Evolutionary conservation across 345 rosid genomes (phyloP).

Genomic region (Eucalyptus fibrosa): DNA sequence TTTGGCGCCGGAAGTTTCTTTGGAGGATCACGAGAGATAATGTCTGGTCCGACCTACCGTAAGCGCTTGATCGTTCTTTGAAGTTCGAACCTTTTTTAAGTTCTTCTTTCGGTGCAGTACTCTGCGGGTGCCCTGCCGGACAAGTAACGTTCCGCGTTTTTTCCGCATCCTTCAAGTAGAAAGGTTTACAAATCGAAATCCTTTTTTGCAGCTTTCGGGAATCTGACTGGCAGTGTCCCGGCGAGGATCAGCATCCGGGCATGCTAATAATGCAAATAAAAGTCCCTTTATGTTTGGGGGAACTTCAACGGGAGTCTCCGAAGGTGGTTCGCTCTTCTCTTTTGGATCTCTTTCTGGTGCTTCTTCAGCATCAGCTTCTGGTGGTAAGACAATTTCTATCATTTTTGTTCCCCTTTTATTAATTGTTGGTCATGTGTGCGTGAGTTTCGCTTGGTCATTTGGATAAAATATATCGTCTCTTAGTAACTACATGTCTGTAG

Average conservation of each 20-base stretch:
- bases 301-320: slow-evolving; percentile 70
- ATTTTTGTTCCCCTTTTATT: background rate
- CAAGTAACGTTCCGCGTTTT: too few relatives aligned
- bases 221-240: slow-evolving; percentile 14
- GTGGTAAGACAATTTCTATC: slow-evolving; percentile 30
- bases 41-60: slow-evolving; percentile 53
- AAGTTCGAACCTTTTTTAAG: background rate
- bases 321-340: slow-evolving; percentile 51
- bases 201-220: slow-evolving; percentile 57
- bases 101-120: background rate
- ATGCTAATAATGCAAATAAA: slow-evolving; percentile 33
- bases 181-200: background rate
- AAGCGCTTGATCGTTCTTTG: slow-evolving; percentile 4
- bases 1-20: background rate
- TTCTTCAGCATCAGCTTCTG: slow-evolving; percentile 58
- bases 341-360: slow-evolving; percentile 60
- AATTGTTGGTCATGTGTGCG: background rate
- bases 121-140: background rate
- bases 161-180: too few relatives aligned
- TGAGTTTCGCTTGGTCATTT: background rate
- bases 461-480: background rate
- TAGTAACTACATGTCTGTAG: background rate
- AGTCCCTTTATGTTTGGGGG: slow-evolving; percentile 74
- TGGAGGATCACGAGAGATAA: slow-evolving; percentile 3
- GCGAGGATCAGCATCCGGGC: slow-evolving; percentile 55